phyloP scores from a whole-genome alignment of 1,284 basidiomycete genomes.

The Xanthoconium separans region DNA sequence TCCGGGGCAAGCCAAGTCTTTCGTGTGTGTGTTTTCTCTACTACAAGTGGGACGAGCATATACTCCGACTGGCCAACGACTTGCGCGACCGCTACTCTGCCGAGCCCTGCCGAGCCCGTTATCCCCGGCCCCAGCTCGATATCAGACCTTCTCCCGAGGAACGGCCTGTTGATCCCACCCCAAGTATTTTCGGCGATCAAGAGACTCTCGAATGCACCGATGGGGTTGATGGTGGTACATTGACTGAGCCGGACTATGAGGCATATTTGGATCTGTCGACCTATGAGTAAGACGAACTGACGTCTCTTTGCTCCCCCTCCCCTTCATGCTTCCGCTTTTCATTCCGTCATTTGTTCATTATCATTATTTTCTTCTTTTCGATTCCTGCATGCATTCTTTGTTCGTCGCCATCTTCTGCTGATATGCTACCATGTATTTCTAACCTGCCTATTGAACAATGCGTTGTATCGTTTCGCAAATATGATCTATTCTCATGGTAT shows the following conservation, averaged over 20 bases:
- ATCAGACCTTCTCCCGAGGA: too few relatives aligned
- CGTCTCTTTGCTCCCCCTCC: neutral
- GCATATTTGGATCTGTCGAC: neutral
- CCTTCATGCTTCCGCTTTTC: neutral
- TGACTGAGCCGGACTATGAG: neutral
- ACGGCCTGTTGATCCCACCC: too few relatives aligned
- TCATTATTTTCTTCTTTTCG: neutral
- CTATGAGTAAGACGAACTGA: constrained; percentile 17
- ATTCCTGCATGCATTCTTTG: neutral
- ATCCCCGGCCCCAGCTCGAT: too few relatives aligned
- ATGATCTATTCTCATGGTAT: constrained; percentile 11
- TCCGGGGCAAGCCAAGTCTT: constrained; percentile 5
- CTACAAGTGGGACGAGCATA: constrained; percentile 22
- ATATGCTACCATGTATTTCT: neutral
- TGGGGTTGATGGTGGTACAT: neutral
- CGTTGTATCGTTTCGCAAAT: constrained; percentile 11
- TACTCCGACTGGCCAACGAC: constrained; percentile 16
- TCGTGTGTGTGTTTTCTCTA: constrained; percentile 14
- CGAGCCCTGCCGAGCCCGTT: neutral
- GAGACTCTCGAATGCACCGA: too few relatives aligned
- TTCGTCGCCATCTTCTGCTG: neutral
- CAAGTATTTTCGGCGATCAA: too few relatives aligned
- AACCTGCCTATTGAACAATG: constrained; percentile 11
- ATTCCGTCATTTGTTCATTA: too few relatives aligned
- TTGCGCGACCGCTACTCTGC: neutral